Evolutionary conservation across 805 yeast species (phyloP), one percentile per base, ranked within the genome.

Genomic region (Ascoidea tarda): DNA sequence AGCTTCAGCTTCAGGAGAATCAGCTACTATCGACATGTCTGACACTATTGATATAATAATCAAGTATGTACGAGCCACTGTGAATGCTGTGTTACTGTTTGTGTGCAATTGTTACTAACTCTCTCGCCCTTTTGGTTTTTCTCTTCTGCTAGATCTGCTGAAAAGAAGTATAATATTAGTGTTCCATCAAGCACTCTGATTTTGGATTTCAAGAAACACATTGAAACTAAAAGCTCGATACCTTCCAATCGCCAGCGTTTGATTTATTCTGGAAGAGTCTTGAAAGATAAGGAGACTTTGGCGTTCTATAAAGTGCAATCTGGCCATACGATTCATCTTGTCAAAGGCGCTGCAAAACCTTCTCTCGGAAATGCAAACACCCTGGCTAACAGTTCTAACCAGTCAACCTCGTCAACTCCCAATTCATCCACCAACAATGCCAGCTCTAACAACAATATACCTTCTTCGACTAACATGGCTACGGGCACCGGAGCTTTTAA

Each of bases 211-310:
- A 91, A 91, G 67, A 75, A 74, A 45, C 71, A 71, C 58, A 73
- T 91, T 51, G 81, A 81, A 32, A 70, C 72, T 21, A 76, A 73
- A 54, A 68, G 89, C 5, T 82, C 78, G 28, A 73, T 89, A 48
- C 83, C 95, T 5, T 80, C 78, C 1, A 84, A 75, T n/a, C 78
- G 84, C 55, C 98, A 90, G 69, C 76, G 98, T 54, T 75, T 91
- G 63, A 90, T 91, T 62, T 91, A 86, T 70, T 86, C 96, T 2
- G 99, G 99, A 46, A 84, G 91, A 59, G 96, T 93, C 42, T 76
- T 91, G 63, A 90, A 90, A 66, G 96, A 91, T 62, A 73, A 71
- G 45, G 93, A 90, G 59, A 76, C 86, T 5, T 67, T 91, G 6
- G 81, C 74, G 16, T 70, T 79, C 4, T 91, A 91, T 71, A 87